Conservation (phyloP, 1,139 yeast genomes). For the Taphrina populina region DNA sequence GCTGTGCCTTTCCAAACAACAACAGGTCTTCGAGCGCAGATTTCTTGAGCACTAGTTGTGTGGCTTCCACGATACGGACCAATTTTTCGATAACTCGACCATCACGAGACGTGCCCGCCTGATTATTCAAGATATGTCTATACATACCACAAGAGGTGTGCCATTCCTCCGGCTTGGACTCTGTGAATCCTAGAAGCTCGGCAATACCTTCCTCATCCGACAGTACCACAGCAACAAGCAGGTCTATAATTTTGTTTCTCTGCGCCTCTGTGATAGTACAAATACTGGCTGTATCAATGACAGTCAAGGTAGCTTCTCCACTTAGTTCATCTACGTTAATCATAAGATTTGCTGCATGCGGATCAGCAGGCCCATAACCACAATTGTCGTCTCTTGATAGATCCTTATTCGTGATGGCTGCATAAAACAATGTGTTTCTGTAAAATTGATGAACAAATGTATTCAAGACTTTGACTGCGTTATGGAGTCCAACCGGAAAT, state of each 20-base stretch:
- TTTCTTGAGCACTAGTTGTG: conserved; percentile 9
- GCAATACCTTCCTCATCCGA: conserved; percentile 12
- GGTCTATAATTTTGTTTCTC: conserved; percentile 14
- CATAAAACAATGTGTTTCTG: conserved; percentile 8
- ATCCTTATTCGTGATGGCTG: background rate
- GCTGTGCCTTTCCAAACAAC: conserved; percentile 14
- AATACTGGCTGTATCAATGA: conserved; percentile 17
- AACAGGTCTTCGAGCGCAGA: conserved; percentile 15
- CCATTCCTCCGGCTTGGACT: background rate
- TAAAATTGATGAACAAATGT: conserved; percentile 11
- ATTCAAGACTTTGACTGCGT: conserved; percentile 14
- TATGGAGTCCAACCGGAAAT: conserved; percentile 11
- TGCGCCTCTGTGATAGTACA: conserved; percentile 13
- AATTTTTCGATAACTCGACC: background rate
- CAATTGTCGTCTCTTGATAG: background rate
- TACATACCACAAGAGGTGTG: conserved; percentile 2
- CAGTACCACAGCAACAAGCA: conserved; percentile 16
- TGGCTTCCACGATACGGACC: conserved; percentile 14
- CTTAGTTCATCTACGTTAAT: conserved; percentile 9
- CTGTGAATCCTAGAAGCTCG: conserved; percentile 1
- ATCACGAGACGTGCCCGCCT: background rate
- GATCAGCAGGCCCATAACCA: conserved; percentile 16
- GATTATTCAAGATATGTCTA: background rate
- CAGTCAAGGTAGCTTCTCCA: conserved; percentile 4
- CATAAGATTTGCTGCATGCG: conserved; percentile 15